Base-by-base conservation (phyloP, 1,139 yeast species). In the Nakaseomyces kungkrabaensis region DNA sequence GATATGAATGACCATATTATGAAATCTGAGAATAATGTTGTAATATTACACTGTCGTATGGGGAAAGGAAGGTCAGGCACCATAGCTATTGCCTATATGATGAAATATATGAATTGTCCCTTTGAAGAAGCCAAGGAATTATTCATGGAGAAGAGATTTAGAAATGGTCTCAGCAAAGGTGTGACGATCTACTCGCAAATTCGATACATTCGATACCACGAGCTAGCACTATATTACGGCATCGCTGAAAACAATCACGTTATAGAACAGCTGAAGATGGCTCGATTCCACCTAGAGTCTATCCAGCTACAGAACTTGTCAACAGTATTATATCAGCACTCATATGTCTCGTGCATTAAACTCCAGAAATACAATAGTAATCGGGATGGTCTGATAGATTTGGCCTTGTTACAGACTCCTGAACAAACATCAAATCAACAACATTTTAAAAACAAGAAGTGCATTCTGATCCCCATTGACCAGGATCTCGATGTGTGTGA, bases 51-150 rank as follows among this genome's bases (percentile, higher is more conserved):
- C 62, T 92, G 97, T 62, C 82, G 85, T 59, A 89, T 88, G 52
- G 97, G 97, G 0, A 90, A 88, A 63, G 97, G 97, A 0, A 70
- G 97, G 34, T 82, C 95, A 0, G 97, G 97, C 0, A 77, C 90
- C 0, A 68, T 87, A 3, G 76, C 78, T 3, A 79, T 89, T 57
- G 87, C 90, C 0, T 85, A 81, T 59, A 65, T 90, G 52, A 80
- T 89, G 76, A 69, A 73, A 46, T 66, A 67, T 47, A 57, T 64
- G 40, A 68, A 61, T 3, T 54, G 68, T 48, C 57, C 71, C 0
- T 68, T 75, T 31, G 65, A 69, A 1, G 72, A 70, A 17, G 85
- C 88, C 1, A 71, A 78, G 38, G 64, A 63, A 0, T 51, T 71
- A 4, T 89, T 83, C 61, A 79, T 86, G 3, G 53, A 59, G 4